Percentiles rank a stretch among this genome's conserved stretches.
phyloP scores from a whole-genome alignment of 768 basidiomycete genomes.

The Mycena albidolilacea region DNA sequence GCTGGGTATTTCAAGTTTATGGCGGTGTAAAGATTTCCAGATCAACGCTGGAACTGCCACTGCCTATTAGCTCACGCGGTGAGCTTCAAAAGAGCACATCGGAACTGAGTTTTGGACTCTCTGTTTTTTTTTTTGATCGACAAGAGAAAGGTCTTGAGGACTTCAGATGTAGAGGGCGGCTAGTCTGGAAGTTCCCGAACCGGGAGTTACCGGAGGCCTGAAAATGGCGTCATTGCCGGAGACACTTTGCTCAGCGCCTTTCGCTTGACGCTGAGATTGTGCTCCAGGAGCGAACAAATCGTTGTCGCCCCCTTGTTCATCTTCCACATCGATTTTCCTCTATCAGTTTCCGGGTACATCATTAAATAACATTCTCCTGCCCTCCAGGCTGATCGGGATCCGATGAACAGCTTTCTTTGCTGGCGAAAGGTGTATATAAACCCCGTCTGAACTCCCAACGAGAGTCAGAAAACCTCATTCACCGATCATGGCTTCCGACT shows the following conservation, averaged over 20 bases:
- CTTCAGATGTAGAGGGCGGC: too few relatives aligned
- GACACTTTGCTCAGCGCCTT: too few relatives aligned
- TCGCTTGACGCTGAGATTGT: too few relatives aligned
- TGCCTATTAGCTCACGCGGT: too few relatives aligned
- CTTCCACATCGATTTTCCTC: slow-evolving; percentile 7
- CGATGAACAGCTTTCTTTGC: slow-evolving; percentile 29
- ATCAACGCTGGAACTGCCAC: not conserved
- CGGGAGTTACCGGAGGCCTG: too few relatives aligned
- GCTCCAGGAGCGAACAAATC: slow-evolving; percentile 7
- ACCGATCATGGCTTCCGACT: slow-evolving; percentile 33
- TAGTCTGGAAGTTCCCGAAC: too few relatives aligned
- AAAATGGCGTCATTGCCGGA: too few relatives aligned
- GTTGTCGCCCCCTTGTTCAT: slow-evolving; percentile 33
- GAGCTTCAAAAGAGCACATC: not conserved
- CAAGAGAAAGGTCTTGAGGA: too few relatives aligned
- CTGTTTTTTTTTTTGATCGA: not conserved
- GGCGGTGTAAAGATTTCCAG: not conserved
- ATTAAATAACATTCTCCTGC: not conserved
- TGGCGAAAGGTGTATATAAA: slow-evolving; percentile 30
- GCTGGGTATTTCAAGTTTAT: not conserved
- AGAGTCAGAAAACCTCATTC: not conserved
- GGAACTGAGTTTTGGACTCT: not conserved
- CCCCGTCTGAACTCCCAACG: slow-evolving; percentile 12
- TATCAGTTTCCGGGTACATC: slow-evolving; percentile 28
- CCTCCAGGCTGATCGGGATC: slow-evolving; percentile 32